Evolutionary conservation across 2,329 filamentous ascomycete species (phyloP).

Genomic region (Daldinia eschscholtzii): DNA sequence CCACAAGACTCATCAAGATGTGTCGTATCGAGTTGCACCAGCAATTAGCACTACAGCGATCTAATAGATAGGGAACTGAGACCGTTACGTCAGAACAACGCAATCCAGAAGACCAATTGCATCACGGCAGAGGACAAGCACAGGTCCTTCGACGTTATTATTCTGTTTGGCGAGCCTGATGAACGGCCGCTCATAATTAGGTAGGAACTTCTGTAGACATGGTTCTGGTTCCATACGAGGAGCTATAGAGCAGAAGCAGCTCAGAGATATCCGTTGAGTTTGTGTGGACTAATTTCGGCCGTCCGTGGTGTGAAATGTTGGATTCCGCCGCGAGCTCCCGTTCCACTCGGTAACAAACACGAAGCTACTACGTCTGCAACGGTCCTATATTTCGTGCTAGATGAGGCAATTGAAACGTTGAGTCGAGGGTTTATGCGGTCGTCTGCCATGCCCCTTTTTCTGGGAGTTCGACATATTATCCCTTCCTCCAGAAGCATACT

Average conservation of each 20-base stretch:
- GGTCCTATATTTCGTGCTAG: slow-evolving; percentile 10
- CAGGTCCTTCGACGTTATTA: slow-evolving; percentile 7
- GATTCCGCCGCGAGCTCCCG: slow-evolving; percentile 31
- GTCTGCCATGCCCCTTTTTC: slow-evolving; percentile 7
- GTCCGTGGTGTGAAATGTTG: slow-evolving; percentile 17
- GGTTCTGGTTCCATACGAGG: not conserved
- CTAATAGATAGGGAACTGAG: slow-evolving; percentile 10
- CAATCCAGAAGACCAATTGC: slow-evolving; percentile 16
- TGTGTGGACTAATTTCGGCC: slow-evolving; percentile 19
- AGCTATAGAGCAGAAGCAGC: not conserved
- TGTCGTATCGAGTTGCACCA: slow-evolving; percentile 18
- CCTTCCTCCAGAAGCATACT: not conserved
- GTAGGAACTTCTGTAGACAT: not conserved
- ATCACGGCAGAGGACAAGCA: slow-evolving; percentile 8
- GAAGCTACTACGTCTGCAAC: slow-evolving; percentile 1
- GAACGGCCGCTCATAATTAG: not conserved
- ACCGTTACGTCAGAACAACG: slow-evolving; percentile 23
- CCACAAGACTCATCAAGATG: slow-evolving; percentile 8
- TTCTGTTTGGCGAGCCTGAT: not conserved
- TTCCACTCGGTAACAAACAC: slow-evolving; percentile 18
- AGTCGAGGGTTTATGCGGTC: not conserved
- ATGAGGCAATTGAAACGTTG: not conserved
- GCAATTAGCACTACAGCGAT: slow-evolving; percentile 4
- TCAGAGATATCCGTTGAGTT: not conserved
- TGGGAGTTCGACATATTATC: not conserved